Evolutionary conservation across 176 grass and related monocot genomes (phyloP).

Genomic region (Eleusine coracana): DNA sequence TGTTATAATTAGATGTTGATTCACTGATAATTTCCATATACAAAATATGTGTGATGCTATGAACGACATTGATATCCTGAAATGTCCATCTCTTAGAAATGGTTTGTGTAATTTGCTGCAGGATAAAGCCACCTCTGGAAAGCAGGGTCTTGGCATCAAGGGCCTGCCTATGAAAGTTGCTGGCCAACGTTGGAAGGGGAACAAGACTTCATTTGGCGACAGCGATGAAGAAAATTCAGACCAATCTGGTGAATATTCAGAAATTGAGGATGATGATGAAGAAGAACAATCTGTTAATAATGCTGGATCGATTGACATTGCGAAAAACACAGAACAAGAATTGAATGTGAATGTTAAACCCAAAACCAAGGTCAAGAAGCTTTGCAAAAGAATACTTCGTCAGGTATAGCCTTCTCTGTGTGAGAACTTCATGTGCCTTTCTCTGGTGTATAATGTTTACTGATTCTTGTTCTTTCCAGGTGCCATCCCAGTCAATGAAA

Average conservation of each 20-base stretch:
- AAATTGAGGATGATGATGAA: conserved; percentile 40
- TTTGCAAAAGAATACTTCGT: conserved; percentile 88
- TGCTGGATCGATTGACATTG: conserved; percentile 19
- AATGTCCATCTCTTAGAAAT: background rate
- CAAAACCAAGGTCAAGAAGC: conserved; percentile 84
- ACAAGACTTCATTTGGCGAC: conserved; percentile 77
- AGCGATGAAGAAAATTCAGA: conserved; percentile 59
- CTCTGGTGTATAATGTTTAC: conserved; percentile 13
- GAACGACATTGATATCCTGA: background rate
- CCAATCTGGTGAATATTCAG: conserved; percentile 59
- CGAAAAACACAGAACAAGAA: conserved; percentile 34
- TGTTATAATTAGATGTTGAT: background rate
- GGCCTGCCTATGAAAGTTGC: conserved; percentile 78
- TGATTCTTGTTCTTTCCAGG: conserved; percentile 43
- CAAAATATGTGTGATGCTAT: background rate
- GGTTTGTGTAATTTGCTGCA: conserved; percentile 49
- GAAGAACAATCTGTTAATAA: conserved; percentile 43
- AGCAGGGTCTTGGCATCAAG: conserved; percentile 96
- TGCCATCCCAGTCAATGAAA: conserved; percentile 76
- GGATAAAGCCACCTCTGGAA: conserved; percentile 97
- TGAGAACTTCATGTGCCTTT: background rate
- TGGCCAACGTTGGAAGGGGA: conserved; percentile 77
- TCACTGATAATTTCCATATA: background rate
- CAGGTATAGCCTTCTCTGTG: conserved; percentile 50
- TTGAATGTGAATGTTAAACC: conserved; percentile 5